Base-by-base conservation (phyloP, 1,139 yeast genomes). In the Geotrichum candidum region DNA sequence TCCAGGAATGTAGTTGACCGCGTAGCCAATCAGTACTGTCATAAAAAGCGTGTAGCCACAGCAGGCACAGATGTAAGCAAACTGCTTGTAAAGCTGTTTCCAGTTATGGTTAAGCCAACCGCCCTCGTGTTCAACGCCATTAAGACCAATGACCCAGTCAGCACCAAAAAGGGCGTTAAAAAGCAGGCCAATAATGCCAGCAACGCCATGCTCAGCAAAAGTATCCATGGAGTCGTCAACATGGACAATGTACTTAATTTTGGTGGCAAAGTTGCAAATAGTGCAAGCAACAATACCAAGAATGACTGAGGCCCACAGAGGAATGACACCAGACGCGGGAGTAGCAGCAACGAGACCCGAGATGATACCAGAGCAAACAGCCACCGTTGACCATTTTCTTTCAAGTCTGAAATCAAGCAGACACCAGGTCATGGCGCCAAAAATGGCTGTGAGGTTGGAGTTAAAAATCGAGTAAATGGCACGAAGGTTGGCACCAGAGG, bases 261-360 rank as follows among this genome's bases (percentile, higher is more conserved):
- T 88, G 61, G 98, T 92, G 62, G 96, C 80, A 72, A 89, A 89
- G 79, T 94, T 92, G 82, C 98, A 94, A 53, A 88, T 84, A 18
- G 86, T 76, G 45, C 97, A 96, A 0, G 97, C 80, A 1, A 84
- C 82, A 41, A 90, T 79, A 3, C 98, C 98, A 65, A 92, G 83
- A 41, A 91, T 80, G 10, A 91, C 88, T 1, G 96, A 88, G 1
- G 94, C 97, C 88, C 96, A 94, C 62, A 91, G 78, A 1, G 98
- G 94, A 65, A 94, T 90, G 72, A 86, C 80, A 31, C 98, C 98
- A 15, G 96, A 87, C 23, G 95, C 84, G 22, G 99, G 98, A 1
- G 98, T 92, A 3, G 97, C 97, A 2, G 97, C 97, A 22, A 92
- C 98, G 38, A 92, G 82, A 1, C 98, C 98, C 6, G 96, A 90